Conservation (phyloP, 495 filamentous ascomycete genomes). For the Penicillium roqueforti region DNA sequence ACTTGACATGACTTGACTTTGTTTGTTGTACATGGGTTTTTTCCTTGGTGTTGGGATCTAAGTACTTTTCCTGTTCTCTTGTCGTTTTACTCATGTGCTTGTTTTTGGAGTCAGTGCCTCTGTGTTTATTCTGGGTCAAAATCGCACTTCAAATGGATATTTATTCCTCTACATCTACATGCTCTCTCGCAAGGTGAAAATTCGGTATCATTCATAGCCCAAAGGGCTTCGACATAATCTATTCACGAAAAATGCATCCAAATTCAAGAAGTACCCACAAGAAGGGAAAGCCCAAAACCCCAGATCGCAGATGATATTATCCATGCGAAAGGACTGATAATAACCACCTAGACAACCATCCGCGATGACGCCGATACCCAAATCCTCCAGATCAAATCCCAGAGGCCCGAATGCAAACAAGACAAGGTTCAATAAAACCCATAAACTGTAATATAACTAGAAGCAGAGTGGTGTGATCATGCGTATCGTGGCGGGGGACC, state of each 20-base stretch:
- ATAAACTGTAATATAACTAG: neutral
- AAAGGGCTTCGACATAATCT: neutral
- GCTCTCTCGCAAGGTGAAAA: neutral
- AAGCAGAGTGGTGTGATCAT: constrained; percentile 13
- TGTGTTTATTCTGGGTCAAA: constrained; percentile 1
- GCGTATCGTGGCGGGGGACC: constrained; percentile 14
- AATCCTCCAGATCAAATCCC: neutral
- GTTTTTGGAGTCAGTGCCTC: constrained; percentile 2
- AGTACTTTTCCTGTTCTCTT: constrained; percentile 6
- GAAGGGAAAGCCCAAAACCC: neutral
- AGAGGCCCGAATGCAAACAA: neutral
- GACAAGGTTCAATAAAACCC: neutral
- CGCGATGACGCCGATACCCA: constrained; percentile 7
- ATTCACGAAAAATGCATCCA: neutral
- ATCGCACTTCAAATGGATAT: constrained; percentile 1
- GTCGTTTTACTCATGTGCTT: constrained; percentile 11
- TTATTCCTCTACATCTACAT: neutral
- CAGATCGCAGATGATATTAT: neutral
- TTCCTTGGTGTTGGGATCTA: constrained; percentile 15
- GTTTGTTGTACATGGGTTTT: constrained; percentile 15
- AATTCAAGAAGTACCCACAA: neutral
- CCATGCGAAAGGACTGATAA: neutral
- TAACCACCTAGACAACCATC: neutral
- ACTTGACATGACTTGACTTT: constrained; percentile 1
- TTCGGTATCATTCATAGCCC: neutral